phyloP scores from a whole-genome alignment of 2,329 filamentous ascomycete species.

The Colletotrichum camelliae region DNA sequence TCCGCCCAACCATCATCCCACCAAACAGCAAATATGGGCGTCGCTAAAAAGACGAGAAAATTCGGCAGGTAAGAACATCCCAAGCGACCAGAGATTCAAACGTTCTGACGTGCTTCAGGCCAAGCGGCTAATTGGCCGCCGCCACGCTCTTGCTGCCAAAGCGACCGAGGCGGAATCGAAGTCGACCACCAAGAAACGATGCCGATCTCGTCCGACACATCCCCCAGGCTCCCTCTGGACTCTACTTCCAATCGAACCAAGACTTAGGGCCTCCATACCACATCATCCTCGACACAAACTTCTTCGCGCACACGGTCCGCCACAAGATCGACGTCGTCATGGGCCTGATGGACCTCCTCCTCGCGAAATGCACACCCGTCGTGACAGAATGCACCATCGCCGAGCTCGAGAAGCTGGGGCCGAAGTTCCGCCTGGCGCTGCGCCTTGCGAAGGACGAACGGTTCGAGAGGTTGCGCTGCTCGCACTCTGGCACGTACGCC shows the following conservation, averaged over 20 bases:
- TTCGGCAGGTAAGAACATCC: neutral
- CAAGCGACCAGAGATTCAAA: neutral
- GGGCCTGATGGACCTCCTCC: neutral
- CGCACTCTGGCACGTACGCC: neutral
- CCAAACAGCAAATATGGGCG: neutral
- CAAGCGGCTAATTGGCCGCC: neutral
- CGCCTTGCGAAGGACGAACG: neutral
- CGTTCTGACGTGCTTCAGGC: neutral
- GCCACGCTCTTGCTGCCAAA: neutral
- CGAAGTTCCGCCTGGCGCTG: neutral
- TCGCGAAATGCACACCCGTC: neutral
- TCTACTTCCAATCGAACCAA: neutral
- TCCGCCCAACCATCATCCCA: neutral
- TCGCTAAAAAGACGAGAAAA: neutral
- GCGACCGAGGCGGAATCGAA: neutral
- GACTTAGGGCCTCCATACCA: neutral
- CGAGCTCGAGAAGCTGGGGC: neutral
- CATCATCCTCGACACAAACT: neutral
- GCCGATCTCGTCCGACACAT: neutral
- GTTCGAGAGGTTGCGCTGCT: neutral
- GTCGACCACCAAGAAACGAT: neutral
- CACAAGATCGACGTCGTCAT: neutral
- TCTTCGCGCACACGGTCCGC: neutral
- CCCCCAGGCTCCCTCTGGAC: neutral
- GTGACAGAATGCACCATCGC: neutral